Evolutionary conservation across 164 flowering plant species (phyloP), one percentile per base, ranked within the genome.

Genomic region (Cinnamomum micranthum): DNA sequence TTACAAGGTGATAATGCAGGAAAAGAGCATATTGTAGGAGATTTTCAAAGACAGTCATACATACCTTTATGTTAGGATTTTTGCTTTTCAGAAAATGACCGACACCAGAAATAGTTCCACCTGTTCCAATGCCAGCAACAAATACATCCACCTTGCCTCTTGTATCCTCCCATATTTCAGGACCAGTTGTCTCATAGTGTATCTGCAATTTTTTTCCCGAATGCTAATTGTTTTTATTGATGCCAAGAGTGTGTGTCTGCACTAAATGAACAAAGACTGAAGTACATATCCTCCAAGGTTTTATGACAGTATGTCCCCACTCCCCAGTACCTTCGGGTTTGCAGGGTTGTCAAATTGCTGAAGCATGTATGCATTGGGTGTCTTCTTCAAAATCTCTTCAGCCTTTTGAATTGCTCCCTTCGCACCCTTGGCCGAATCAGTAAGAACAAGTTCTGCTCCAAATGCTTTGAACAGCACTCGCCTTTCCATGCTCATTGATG

Each of bases 161-260:
- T 60, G 99, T 92, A 83, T 95, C 99, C 72, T 93, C 96, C 99
- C 98, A 95, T 50, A 95, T 93, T 82, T 95, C 99, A 41, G 99
- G 99, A 75, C 98, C 99, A 64, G 99, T 95, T 72, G 99, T 95
- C 80, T 95, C 96, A 86, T 81, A 93, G 80, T 95, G 99, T 71
- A 92, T 75, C 99, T 95, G 90, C 47, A 41, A n/a, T 41, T 41
- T 33, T 41, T 41, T 41, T 0, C 6, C 2, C 2, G 2, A 41
- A 41, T 41, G 47, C 9, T 41, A 7, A 6, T 1, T n/a, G n/a
- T n/a, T 41, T 41, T 9, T 41, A 41, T 41, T 41, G 47, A 41
- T 41, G 47, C 47, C 9, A 41, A 41, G 47, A 41, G 47, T 41
- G 80, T 3, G 3, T 71, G 92, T 75, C 99, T 93, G 90, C 76